Percentiles rank a stretch among this genome's conserved stretches.
Conservation (phyloP, 1,284 basidiomycete genomes). For the Takashimella tepidaria region DNA sequence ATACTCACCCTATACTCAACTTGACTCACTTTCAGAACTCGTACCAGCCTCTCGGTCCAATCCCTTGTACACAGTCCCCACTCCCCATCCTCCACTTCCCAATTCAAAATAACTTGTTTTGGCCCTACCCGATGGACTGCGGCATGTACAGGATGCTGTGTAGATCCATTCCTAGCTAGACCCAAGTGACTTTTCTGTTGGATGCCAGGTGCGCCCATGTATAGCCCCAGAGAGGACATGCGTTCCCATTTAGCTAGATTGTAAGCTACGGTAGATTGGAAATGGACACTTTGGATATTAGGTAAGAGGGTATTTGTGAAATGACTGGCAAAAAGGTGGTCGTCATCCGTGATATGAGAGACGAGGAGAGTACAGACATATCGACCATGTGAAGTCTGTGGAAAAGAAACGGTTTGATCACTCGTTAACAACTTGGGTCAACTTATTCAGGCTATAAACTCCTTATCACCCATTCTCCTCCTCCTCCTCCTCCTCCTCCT, state of each 20-base stretch:
- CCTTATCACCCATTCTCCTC: too few species aligned
- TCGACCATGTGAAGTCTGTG: neutral
- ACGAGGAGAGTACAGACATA: neutral
- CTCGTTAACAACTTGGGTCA: too few species aligned
- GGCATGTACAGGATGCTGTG: neutral
- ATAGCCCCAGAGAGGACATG: neutral
- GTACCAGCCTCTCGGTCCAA: neutral
- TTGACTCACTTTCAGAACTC: too few species aligned
- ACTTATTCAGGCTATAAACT: too few species aligned
- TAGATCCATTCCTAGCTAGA: neutral
- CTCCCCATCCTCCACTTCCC: neutral
- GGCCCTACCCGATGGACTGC: neutral
- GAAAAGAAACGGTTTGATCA: too few species aligned
- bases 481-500: too few species aligned
- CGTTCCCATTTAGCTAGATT: neutral
- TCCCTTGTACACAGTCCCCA: neutral
- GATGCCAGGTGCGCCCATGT: too few species aligned
- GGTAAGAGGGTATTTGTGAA: neutral
- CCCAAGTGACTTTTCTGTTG: too few species aligned
- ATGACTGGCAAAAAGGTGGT: neutral
- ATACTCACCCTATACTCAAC: too few species aligned
- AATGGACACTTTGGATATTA: neutral
- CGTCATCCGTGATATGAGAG: neutral
- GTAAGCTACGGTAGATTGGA: neutral
- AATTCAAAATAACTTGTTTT: neutral